Evolutionary conservation across 2,329 filamentous ascomycete species (phyloP).

Genomic region (Metarhizium sp.): DNA sequence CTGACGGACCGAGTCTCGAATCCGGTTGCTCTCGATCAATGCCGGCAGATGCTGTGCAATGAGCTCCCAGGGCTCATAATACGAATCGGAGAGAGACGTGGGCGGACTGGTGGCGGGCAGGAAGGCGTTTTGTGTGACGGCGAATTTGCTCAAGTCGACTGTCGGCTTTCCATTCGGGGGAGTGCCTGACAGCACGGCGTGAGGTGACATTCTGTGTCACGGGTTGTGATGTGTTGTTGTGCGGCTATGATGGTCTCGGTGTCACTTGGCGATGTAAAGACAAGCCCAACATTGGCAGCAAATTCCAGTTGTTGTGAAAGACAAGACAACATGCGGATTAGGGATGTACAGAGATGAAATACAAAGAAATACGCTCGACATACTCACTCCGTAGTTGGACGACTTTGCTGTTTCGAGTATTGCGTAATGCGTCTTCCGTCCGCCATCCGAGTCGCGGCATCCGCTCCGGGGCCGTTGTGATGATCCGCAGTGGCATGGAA

Average conservation of each 20-base stretch:
- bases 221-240: neutral
- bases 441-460: neutral
- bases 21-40: slow-evolving; percentile 52
- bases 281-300: no score
- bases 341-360: neutral
- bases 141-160: slow-evolving; percentile 24
- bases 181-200: slow-evolving; percentile 21
- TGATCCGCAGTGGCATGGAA: neutral
- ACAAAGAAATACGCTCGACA: neutral
- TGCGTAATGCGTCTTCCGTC: neutral
- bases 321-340: neutral
- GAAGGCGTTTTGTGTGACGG: slow-evolving; percentile 56
- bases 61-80: slow-evolving; percentile 74
- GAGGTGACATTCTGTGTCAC: slow-evolving; percentile 29
- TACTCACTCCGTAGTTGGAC: no score
- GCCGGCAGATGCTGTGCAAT: slow-evolving; percentile 58
- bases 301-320: neutral
- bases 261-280: neutral
- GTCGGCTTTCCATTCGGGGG: slow-evolving; percentile 10
- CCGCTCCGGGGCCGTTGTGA: neutral
- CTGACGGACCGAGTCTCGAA: slow-evolving; percentile 53
- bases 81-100: slow-evolving; percentile 52
- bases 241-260: neutral
- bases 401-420: neutral
- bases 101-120: slow-evolving; percentile 64